A percentile compares a stretch with the other conserved stretches of the same genome.
Conservation (phyloP, 2,329 filamentous ascomycete species). For the Scedosporium aurantiacum region DNA sequence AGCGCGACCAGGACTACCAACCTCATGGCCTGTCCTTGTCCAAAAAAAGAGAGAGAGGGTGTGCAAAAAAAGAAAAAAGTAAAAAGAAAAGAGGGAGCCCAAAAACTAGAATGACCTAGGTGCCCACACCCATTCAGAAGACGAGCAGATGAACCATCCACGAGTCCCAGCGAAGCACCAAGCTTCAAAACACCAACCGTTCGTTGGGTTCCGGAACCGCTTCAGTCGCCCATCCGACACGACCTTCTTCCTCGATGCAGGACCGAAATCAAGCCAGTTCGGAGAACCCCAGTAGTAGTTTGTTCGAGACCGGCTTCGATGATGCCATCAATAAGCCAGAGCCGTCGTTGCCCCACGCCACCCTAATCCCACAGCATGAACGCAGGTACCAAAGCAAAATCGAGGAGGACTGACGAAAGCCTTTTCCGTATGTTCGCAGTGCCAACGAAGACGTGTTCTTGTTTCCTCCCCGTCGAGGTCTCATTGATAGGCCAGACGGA, state of each 20-base stretch:
- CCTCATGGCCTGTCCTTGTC: constrained; percentile 24
- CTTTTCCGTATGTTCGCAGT: constrained; percentile 76
- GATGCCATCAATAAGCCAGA: neutral
- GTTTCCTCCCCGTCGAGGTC: constrained; percentile 56
- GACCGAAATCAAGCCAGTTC: neutral
- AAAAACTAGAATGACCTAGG: neutral
- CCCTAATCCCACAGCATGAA: neutral
- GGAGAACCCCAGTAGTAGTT: neutral
- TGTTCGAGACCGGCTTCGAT: neutral
- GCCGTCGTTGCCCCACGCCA: neutral
- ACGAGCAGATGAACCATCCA: neutral
- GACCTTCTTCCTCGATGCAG: neutral
- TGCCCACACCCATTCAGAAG: neutral
- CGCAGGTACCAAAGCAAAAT: neutral
- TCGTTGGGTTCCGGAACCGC: neutral
- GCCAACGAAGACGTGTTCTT: constrained; percentile 88
- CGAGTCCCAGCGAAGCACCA: neutral
- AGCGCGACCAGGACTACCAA: constrained; percentile 37
- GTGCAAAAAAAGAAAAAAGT: too few relatives aligned
- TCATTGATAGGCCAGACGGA: constrained; percentile 31
- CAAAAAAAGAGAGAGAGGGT: neutral
- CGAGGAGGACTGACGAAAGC: constrained; percentile 11
- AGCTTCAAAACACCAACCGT: neutral
- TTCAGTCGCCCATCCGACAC: neutral
- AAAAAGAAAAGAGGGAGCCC: neutral